Evolutionary conservation across 2,329 filamentous ascomycete genomes (phyloP), one percentile per base, ranked within the genome.

Genomic region (Bipolaris bicolor): DNA sequence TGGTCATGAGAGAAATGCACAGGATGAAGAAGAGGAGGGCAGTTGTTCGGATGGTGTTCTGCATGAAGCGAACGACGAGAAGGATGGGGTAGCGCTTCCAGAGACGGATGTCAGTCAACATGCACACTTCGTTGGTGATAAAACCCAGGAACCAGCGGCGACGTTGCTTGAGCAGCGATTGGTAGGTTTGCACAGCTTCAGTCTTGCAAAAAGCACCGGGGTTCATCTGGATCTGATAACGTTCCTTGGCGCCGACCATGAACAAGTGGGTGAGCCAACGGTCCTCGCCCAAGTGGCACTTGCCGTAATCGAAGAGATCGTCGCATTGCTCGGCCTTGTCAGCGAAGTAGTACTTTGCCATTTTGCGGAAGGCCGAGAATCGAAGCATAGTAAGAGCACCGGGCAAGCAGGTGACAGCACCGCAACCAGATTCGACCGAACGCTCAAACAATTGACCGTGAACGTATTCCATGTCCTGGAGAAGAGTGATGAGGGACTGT

Each of bases 341-440:
- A 37, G 93, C 92, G 76, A 99, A 99, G 79, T 99, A 98, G 79
- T 97, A 97, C 73, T 96, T 96, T 71, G 94, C 92, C 92, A 99
- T 97, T 71, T 90, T 90, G 56, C 93, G 86, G 78, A 99, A 98
- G 5, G 95, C 95, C 2, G 94, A 97, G 78, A 97, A 97, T 51
- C 95, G 91, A 52, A 99, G 81, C 81, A 97, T 96, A 0, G 94
- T 98, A 65, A 98, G 79, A n/a, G 94, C 94, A 26, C 95, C 94
- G 0, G 95, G 95, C 46, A 99, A 83, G 76, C 94, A 99, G 33
- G 94, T 98, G 46, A 99, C 94, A 5, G 94, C 88, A 50, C 94
- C 94, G 73, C 94, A 97, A 7, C 90, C 91, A 5, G 94, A 97
- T 74, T 99, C 94, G 31, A 98, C 93, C 0, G 93, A 96, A 54